These are phyloP conservation scores for Clitocybe nebularis DNA, from an alignment of 1,284 basidiomycete species.

Conservation along the genomic window DNA sequence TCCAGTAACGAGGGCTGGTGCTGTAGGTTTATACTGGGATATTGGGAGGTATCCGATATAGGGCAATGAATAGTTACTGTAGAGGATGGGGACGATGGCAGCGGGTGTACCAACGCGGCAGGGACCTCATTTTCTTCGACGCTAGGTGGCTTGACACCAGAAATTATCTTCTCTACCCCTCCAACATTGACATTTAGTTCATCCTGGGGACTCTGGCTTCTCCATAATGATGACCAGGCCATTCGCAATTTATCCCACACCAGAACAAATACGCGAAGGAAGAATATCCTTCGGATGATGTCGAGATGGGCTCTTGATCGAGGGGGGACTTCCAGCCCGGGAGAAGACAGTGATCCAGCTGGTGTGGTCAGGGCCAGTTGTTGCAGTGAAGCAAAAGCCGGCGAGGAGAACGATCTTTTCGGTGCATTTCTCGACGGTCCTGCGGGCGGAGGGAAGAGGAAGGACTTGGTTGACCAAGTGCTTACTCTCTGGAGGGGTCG, in stretches of 20 bases:
- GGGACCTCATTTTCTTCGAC: too few relatives aligned
- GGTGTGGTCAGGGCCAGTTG: constrained; percentile 21
- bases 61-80: too few relatives aligned
- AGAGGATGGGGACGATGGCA: constrained; percentile 4
- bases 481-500: constrained; percentile 41
- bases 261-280: constrained; percentile 36
- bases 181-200: constrained; percentile 5
- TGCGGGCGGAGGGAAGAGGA: constrained; percentile 37
- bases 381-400: constrained; percentile 32
- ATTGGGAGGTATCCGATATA: too few relatives aligned
- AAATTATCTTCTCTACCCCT: constrained; percentile 1
- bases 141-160: too few relatives aligned
- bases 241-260: constrained; percentile 37
- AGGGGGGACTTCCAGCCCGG: constrained; percentile 16
- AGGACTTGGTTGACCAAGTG: constrained; percentile 58
- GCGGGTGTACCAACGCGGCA: constrained; percentile 5
- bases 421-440: constrained; percentile 27
- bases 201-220: constrained; percentile 6
- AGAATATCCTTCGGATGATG: constrained; percentile 35
- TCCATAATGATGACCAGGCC: constrained; percentile 30
- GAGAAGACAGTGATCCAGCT: constrained; percentile 21
- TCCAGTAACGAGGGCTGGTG: too few relatives aligned
- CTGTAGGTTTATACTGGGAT: too few relatives aligned
- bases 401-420: constrained; percentile 50
- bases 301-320: constrained; percentile 29